These are phyloP conservation scores for Fraxinus anomala DNA, from an alignment of 257 asterid species.

Conservation along the genomic window DNA sequence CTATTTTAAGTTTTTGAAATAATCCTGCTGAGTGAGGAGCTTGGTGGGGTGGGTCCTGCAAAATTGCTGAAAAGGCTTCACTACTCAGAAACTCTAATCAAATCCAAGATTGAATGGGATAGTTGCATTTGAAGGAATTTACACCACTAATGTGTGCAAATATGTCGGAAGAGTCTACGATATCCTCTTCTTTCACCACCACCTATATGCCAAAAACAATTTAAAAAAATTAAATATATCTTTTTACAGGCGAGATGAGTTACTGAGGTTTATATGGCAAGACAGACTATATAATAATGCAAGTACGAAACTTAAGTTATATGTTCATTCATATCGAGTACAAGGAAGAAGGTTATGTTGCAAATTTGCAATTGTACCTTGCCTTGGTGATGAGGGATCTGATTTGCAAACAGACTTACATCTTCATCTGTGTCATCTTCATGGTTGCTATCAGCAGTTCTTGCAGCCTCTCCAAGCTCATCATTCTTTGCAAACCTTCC, in stretches of 20 bases:
- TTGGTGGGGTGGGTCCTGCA: constrained; percentile 21
- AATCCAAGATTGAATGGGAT: constrained; percentile 75
- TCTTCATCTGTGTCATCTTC: constrained; percentile 71
- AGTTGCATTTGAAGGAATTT: constrained; percentile 73
- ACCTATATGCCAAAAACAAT: constrained; percentile 26
- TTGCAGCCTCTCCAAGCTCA: constrained; percentile 51
- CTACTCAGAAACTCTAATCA: constrained; percentile 28
- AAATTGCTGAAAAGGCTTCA: constrained; percentile 30
- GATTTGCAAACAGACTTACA: constrained; percentile 37
- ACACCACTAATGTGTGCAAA: constrained; percentile 75
- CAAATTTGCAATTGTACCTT: constrained; percentile 29
- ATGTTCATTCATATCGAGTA: neutral
- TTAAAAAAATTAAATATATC: neutral
- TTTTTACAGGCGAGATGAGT: too few relatives aligned
- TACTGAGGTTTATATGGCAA: too few relatives aligned
- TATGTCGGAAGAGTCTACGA: constrained; percentile 56
- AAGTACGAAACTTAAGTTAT: too few relatives aligned
- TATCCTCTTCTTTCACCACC: constrained; percentile 65
- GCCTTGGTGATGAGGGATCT: constrained; percentile 37
- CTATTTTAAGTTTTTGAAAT: neutral
- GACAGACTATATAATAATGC: too few relatives aligned
- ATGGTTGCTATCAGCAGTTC: constrained; percentile 45
- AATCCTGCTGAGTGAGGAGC: neutral
- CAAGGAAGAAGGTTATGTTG: constrained; percentile 1
- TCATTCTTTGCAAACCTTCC: constrained; percentile 91